These are phyloP conservation scores for Mycena pura DNA, from an alignment of 768 basidiomycete genomes.

Conservation along the genomic window DNA sequence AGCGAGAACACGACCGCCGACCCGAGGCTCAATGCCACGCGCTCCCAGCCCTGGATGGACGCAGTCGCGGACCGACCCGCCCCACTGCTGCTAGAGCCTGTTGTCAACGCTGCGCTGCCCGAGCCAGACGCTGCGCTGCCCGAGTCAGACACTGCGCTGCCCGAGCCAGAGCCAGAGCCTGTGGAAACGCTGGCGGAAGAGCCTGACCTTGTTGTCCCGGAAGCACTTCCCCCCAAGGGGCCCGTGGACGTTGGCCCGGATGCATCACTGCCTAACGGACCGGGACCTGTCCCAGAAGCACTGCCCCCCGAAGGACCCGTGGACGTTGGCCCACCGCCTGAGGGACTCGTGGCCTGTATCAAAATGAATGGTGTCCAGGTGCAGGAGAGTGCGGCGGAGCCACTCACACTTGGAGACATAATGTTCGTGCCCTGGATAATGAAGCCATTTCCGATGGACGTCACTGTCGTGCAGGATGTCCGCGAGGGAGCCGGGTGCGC, in stretches of 20 bases:
- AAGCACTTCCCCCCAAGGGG: too few relatives aligned
- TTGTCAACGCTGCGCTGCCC: slow-evolving; percentile 13
- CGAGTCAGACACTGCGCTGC: too few relatives aligned
- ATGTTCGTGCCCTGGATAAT: slow-evolving; percentile 38
- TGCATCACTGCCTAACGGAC: too few relatives aligned
- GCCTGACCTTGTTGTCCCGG: too few relatives aligned
- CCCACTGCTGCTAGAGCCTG: background rate
- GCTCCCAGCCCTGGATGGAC: slow-evolving; percentile 32
- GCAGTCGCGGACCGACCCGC: background rate
- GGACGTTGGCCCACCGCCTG: background rate
- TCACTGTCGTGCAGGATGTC: slow-evolving; percentile 61
- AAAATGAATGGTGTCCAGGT: background rate
- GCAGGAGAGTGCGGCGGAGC: background rate
- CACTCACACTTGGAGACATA: background rate
- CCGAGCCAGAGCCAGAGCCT: too few relatives aligned
- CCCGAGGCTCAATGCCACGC: slow-evolving; percentile 32
- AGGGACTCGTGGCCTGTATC: background rate
- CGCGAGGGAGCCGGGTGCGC: slow-evolving; percentile 65
- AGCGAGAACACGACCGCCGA: slow-evolving; percentile 33
- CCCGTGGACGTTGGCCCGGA: too few relatives aligned
- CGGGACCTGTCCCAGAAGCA: too few relatives aligned
- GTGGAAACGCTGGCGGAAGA: too few relatives aligned
- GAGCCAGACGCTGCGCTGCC: too few relatives aligned
- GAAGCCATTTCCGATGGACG: slow-evolving; percentile 59
- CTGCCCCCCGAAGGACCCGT: too few relatives aligned